A percentile compares a stretch with the other conserved stretches of the same genome.
Evolutionary conservation across 805 yeast species (phyloP).

Genomic region (Saturnispora dispora): DNA sequence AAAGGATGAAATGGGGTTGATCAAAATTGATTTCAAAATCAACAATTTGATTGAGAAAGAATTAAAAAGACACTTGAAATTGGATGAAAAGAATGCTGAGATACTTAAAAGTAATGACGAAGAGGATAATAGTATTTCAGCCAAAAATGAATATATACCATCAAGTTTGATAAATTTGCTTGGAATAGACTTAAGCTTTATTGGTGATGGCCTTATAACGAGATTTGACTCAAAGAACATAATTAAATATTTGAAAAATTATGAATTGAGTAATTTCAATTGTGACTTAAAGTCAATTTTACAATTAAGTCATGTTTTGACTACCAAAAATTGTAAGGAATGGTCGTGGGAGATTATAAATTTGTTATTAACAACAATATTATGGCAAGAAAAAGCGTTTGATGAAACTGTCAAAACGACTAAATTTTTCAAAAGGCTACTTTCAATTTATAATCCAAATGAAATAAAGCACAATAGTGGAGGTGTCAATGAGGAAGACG

Average conservation of each 20-base stretch:
- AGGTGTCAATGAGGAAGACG: conserved; percentile 34
- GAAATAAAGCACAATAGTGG: conserved; percentile 38
- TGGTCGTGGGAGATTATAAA: conserved; percentile 84
- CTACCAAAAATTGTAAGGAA: conserved; percentile 65
- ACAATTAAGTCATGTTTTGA: conserved; percentile 57
- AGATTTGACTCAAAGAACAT: neutral
- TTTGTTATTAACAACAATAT: conserved; percentile 74
- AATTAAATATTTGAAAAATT: neutral
- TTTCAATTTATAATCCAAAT: conserved; percentile 78
- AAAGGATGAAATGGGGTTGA: conserved; percentile 27
- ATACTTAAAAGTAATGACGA: conserved; percentile 1
- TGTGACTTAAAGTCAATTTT: conserved; percentile 56
- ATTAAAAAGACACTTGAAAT: conserved; percentile 18
- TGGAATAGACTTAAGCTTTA: neutral
- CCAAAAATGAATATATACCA: neutral
- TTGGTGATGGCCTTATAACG: neutral
- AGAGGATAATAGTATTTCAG: neutral
- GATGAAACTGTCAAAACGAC: conserved; percentile 75
- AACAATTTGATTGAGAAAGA: conserved; percentile 24
- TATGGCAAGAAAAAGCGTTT: conserved; percentile 59
- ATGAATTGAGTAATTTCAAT: conserved; percentile 38
- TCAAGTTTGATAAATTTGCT: neutral
- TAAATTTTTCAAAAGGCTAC: conserved; percentile 72
- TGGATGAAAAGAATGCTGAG: conserved; percentile 3
- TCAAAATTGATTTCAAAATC: conserved; percentile 21